A percentile compares a stretch with the other conserved stretches of the same genome.
Evolutionary conservation across 768 basidiomycete species (phyloP).

Genomic region (Tylopilus sp.): DNA sequence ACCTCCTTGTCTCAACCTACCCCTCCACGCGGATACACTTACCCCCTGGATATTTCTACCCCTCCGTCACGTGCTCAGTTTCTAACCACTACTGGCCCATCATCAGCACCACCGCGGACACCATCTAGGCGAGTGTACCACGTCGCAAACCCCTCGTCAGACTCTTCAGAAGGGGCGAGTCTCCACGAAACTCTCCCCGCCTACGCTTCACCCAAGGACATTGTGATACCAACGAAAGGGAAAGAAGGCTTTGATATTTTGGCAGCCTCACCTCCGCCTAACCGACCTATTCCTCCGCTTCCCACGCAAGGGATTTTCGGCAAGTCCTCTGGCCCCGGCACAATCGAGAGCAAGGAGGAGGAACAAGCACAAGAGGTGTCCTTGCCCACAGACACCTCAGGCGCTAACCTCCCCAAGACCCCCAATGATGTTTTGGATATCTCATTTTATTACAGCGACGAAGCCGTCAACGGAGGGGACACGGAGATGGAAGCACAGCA

Average conservation of each 20-base stretch:
- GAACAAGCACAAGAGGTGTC: slow-evolving; percentile 1
- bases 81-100: background rate
- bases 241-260: slow-evolving; percentile 7
- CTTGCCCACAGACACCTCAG: background rate
- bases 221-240: slow-evolving; percentile 14
- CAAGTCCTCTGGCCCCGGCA: slow-evolving; percentile 7
- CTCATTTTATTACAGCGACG: slow-evolving; percentile 18
- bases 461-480: slow-evolving; percentile 2
- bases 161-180: slow-evolving; percentile 16
- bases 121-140: slow-evolving; percentile 42
- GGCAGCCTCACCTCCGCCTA: slow-evolving; percentile 8
- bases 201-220: slow-evolving; percentile 31
- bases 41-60: slow-evolving; percentile 3
- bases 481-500: slow-evolving; percentile 9
- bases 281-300: slow-evolving; percentile 17
- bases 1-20: slow-evolving; percentile 18
- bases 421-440: slow-evolving; percentile 30
- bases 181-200: slow-evolving; percentile 46
- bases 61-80: slow-evolving; percentile 13
- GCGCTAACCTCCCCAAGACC: slow-evolving; percentile 18
- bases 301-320: slow-evolving; percentile 2
- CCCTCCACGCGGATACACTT: slow-evolving; percentile 5
- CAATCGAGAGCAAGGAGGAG: background rate
- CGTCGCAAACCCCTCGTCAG: slow-evolving; percentile 38
- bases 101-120: slow-evolving; percentile 23